These are phyloP conservation scores for Xylogone sp. DNA, from an alignment of 2,329 filamentous ascomycete species.

Conservation along the genomic window DNA sequence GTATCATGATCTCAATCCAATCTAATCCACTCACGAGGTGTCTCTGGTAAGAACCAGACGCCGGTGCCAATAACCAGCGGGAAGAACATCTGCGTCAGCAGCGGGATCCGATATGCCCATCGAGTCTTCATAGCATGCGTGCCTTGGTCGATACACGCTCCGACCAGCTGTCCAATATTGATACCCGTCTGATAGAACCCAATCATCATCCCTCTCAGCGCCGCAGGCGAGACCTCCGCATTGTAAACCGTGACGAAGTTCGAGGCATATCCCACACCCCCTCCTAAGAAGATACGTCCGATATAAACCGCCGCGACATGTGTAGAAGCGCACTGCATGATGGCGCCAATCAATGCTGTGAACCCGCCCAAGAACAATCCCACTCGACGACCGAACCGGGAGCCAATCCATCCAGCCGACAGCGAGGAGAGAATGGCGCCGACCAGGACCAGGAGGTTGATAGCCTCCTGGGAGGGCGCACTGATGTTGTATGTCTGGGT, in stretches of 20 bases:
- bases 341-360: neutral
- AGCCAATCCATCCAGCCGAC: neutral
- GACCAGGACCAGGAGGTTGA: neutral
- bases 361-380: neutral
- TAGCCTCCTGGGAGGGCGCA: neutral
- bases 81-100: neutral
- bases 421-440: neutral
- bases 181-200: neutral
- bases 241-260: neutral
- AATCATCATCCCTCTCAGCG: neutral
- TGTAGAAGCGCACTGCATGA: neutral
- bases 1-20: neutral
- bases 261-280: neutral
- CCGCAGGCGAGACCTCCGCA: neutral
- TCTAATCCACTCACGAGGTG: neutral
- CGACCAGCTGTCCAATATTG: neutral
- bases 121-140: neutral
- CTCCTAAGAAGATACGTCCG: neutral
- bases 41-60: neutral
- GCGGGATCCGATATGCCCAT: neutral
- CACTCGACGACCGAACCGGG: neutral
- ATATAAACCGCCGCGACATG: neutral
- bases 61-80: neutral
- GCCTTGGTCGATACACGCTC: neutral
- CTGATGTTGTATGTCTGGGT: neutral